A percentile compares a stretch with the other conserved stretches of the same genome.
These are phyloP conservation scores for Claviceps monticola DNA, from an alignment of 2,329 filamentous ascomycete genomes.

Conservation along the genomic window DNA sequence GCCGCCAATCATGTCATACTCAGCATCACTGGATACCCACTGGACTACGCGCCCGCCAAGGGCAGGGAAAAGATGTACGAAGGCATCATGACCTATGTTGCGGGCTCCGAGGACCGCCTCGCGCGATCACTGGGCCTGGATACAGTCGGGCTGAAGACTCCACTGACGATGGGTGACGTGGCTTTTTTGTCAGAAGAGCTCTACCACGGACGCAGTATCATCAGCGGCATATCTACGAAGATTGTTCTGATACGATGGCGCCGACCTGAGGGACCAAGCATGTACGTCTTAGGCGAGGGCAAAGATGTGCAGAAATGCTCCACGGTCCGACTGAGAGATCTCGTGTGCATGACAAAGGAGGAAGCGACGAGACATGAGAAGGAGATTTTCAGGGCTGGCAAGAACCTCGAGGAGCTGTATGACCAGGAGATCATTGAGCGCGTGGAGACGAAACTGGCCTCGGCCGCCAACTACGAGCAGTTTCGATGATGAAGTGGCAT, in stretches of 20 bases:
- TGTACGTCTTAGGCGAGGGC: slow-evolving; percentile 45
- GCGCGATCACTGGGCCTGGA: slow-evolving; percentile 30
- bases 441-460: slow-evolving; percentile 52
- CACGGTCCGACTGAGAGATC: slow-evolving; percentile 50
- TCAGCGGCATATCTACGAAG: slow-evolving; percentile 70
- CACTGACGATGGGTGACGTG: slow-evolving; percentile 66
- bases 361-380: slow-evolving; percentile 71
- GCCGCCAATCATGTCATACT: slow-evolving; percentile 89
- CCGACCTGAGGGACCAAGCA: slow-evolving; percentile 45
- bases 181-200: slow-evolving; percentile 85
- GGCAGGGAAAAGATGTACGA: slow-evolving; percentile 87
- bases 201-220: slow-evolving; percentile 65
- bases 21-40: slow-evolving; percentile 66
- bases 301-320: slow-evolving; percentile 66
- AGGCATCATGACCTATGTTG: slow-evolving; percentile 59
- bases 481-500: slow-evolving; percentile 21
- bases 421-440: slow-evolving; percentile 48
- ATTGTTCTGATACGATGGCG: slow-evolving; percentile 72
- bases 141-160: slow-evolving; percentile 59
- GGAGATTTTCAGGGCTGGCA: slow-evolving; percentile 57
- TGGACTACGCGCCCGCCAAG: slow-evolving; percentile 71
- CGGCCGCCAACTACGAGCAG: slow-evolving; percentile 49
- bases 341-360: slow-evolving; percentile 90
- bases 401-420: slow-evolving; percentile 60
- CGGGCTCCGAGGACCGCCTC: slow-evolving; percentile 66